Percentiles rank a stretch among this genome's conserved stretches.
phyloP scores from a whole-genome alignment of 352 stramenopile genomes.

The Sclerospora graminicola region DNA sequence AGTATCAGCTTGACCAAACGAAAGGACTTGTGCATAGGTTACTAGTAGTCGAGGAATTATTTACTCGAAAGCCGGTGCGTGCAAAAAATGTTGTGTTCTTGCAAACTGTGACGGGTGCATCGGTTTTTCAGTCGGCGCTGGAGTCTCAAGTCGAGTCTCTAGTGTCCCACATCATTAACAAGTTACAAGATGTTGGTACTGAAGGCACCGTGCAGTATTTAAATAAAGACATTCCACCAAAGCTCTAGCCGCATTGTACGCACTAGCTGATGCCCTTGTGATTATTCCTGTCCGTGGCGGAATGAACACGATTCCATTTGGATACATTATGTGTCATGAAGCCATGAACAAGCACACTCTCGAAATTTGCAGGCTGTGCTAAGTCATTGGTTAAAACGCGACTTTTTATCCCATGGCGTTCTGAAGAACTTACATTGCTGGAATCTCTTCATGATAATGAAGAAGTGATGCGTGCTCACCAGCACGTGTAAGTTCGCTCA shows the following conservation, averaged over 20 bases:
- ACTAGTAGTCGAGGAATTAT: slow-evolving; percentile 83
- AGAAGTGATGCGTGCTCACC: slow-evolving; percentile 57
- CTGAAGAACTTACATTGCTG: slow-evolving; percentile 54
- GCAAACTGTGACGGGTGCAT: slow-evolving; percentile 80
- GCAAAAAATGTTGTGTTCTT: slow-evolving; percentile 91
- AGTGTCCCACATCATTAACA: slow-evolving; percentile 88
- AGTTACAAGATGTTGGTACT: slow-evolving; percentile 80
- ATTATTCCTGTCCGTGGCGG: slow-evolving; percentile 83
- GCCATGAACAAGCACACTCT: slow-evolving; percentile 52
- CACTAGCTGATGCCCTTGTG: slow-evolving; percentile 70
- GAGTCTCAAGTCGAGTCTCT: slow-evolving; percentile 83
- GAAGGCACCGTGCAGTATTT: slow-evolving; percentile 86
- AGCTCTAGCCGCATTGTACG: slow-evolving; percentile 84
- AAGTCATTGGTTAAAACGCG: slow-evolving; percentile 78
- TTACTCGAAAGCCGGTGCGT: slow-evolving; percentile 81
- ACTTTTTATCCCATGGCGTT: slow-evolving; percentile 85
- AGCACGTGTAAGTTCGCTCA: slow-evolving; percentile 79
- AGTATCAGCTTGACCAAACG: slow-evolving; percentile 80
- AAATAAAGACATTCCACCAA: slow-evolving; percentile 84
- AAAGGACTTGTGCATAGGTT: slow-evolving; percentile 88
- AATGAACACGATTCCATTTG: slow-evolving; percentile 88
- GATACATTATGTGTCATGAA: slow-evolving; percentile 85
- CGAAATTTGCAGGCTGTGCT: slow-evolving; percentile 84
- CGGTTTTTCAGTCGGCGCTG: slow-evolving; percentile 49
- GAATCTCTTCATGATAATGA: slow-evolving; percentile 47